Evolutionary conservation across 1,284 basidiomycete genomes (phyloP).

Genomic region (Fomitopsis pinicola): DNA sequence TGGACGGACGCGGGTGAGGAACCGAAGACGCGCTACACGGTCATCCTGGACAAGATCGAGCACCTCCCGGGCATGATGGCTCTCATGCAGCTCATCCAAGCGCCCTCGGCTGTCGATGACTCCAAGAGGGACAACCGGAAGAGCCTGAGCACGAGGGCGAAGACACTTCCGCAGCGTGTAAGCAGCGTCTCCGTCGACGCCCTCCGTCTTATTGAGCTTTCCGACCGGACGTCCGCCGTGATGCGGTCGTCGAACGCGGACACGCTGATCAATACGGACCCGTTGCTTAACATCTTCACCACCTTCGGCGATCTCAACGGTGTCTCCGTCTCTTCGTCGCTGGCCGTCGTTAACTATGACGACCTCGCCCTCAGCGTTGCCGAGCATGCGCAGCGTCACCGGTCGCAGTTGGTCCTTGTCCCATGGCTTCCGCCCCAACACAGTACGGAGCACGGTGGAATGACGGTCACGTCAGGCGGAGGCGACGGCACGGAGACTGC

Average conservation of each 20-base stretch:
- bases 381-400: conserved; percentile 53
- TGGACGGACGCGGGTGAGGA: conserved; percentile 27
- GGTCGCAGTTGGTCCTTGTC: conserved; percentile 74
- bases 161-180: neutral
- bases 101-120: conserved; percentile 12
- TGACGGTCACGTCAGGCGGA: neutral
- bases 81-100: conserved; percentile 54
- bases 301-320: conserved; percentile 78
- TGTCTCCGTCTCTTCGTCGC: conserved; percentile 62
- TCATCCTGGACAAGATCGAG: conserved; percentile 86
- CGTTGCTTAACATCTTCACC: conserved; percentile 76
- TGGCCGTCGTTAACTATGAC: conserved; percentile 63
- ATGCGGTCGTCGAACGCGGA: conserved; percentile 76
- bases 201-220: conserved; percentile 85
- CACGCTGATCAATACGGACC: conserved; percentile 69
- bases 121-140: neutral
- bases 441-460: neutral
- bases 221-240: conserved; percentile 82
- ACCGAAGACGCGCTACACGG: conserved; percentile 59
- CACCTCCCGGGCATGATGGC: conserved; percentile 75
- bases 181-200: conserved; percentile 54
- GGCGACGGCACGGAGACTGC: neutral
- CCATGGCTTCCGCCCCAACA: conserved; percentile 56
- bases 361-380: conserved; percentile 70
- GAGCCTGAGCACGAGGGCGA: neutral